phyloP scores from a whole-genome alignment of 169 alveolate species.

The Haemoproteus tartakovskyi region DNA sequence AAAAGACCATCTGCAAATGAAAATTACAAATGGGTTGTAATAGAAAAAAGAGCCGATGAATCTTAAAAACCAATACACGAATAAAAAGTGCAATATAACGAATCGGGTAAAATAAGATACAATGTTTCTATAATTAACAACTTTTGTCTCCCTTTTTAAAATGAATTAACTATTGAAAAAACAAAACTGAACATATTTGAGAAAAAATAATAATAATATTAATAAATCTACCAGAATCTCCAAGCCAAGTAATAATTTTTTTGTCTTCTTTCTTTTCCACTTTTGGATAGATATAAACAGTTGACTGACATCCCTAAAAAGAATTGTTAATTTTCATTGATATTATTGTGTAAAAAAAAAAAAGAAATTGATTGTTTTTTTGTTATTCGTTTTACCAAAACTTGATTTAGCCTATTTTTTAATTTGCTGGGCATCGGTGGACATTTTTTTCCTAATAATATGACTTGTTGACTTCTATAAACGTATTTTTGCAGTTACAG shows the following conservation, averaged over 20 bases:
- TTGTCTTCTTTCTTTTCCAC: slow-evolving; percentile 6
- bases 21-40: too few species aligned
- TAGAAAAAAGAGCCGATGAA: too few species aligned
- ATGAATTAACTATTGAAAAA: too few species aligned
- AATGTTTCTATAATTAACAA: too few species aligned
- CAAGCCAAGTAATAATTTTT: slow-evolving; percentile 49
- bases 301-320: slow-evolving; percentile 56
- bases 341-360: not conserved
- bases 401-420: slow-evolving; percentile 54
- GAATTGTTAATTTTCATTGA: not conserved
- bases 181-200: too few species aligned
- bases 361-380: not conserved
- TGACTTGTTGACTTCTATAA: slow-evolving; percentile 62
- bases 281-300: slow-evolving; percentile 50
- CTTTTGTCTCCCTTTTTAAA: too few species aligned
- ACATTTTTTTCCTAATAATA: slow-evolving; percentile 51
- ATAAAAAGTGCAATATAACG: too few species aligned
- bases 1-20: slow-evolving; percentile 30
- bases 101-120: too few species aligned
- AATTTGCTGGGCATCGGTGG: slow-evolving; percentile 52
- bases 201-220: too few species aligned
- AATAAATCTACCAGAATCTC: slow-evolving; percentile 68
- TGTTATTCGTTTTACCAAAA: slow-evolving; percentile 18
- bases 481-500: not conserved
- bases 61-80: too few species aligned